phyloP scores from a whole-genome alignment of 2,329 filamentous ascomycete species.

The Fusarium sp. region DNA sequence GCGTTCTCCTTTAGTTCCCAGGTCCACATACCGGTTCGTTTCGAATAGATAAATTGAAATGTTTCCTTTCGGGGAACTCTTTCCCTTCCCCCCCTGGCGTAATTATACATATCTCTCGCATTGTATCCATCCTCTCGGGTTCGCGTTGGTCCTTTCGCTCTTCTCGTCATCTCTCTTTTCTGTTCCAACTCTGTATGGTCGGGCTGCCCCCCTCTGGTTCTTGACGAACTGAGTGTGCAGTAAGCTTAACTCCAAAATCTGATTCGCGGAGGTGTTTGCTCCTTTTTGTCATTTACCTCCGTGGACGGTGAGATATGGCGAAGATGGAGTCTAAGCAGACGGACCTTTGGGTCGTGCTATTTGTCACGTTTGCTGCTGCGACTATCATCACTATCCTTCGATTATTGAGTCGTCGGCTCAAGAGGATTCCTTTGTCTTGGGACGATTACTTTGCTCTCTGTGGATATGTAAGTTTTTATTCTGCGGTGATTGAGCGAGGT shows the following conservation, averaged over 20 bases:
- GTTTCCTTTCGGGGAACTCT: not conserved
- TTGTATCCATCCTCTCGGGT: slow-evolving; percentile 2
- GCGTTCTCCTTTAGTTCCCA: not conserved
- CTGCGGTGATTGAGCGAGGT: fast-evolving
- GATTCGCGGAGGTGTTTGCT: not conserved
- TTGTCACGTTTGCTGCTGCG: slow-evolving; percentile 31
- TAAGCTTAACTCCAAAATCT: not conserved
- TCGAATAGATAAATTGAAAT: not conserved
- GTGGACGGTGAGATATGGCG: not conserved
- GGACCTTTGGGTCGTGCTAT: slow-evolving; percentile 21
- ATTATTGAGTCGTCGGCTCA: slow-evolving; percentile 28
- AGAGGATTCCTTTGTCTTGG: slow-evolving; percentile 20
- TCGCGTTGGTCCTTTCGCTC: not conserved
- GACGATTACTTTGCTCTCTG: slow-evolving; percentile 36
- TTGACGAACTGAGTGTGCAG: not conserved
- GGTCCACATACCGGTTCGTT: not conserved
- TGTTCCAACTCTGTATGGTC: not conserved
- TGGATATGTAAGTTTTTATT: slow-evolving; percentile 14
- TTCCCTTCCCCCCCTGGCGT: not conserved
- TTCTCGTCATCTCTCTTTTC: not conserved
- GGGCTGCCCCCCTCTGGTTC: not conserved
- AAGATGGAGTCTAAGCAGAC: slow-evolving; percentile 23
- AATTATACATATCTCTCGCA: slow-evolving; percentile 13
- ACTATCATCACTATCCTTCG: slow-evolving; percentile 23
- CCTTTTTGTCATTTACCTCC: not conserved